Evolutionary conservation across 805 yeast species (phyloP).

Genomic region (Yarrowia osloensis): DNA sequence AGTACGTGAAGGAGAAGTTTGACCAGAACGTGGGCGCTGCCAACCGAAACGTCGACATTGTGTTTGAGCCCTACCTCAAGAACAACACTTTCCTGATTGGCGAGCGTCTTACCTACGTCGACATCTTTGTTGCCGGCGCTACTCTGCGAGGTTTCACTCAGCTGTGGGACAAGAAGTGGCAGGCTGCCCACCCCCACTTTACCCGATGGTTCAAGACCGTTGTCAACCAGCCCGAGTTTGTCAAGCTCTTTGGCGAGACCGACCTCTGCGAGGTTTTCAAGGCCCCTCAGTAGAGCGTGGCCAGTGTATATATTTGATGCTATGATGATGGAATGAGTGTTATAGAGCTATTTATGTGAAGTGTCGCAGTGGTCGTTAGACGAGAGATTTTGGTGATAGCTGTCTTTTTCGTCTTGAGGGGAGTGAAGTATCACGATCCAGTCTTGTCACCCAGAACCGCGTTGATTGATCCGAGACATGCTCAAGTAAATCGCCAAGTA

Average conservation of each 20-base stretch:
- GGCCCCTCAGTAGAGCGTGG: background rate
- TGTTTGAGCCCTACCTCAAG: slow-evolving; percentile 57
- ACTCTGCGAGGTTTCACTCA: slow-evolving; percentile 56
- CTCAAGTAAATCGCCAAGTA: too few relatives aligned
- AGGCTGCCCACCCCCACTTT: slow-evolving; percentile 59
- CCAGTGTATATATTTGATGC: background rate
- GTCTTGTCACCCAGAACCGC: too few relatives aligned
- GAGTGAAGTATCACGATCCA: too few relatives aligned
- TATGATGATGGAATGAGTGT: background rate
- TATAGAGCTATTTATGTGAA: too few relatives aligned
- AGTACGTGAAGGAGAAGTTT: slow-evolving; percentile 74
- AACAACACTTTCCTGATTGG: slow-evolving; percentile 70
- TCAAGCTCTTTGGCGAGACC: slow-evolving; percentile 50
- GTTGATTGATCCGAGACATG: too few relatives aligned
- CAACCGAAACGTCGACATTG: slow-evolving; percentile 47
- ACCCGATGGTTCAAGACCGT: slow-evolving; percentile 73
- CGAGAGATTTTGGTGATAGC: too few relatives aligned
- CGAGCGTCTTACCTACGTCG: slow-evolving; percentile 67
- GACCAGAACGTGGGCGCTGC: slow-evolving; percentile 45
- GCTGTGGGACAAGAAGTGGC: slow-evolving; percentile 68
- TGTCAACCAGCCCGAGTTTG: slow-evolving; percentile 49
- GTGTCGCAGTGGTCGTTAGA: too few relatives aligned
- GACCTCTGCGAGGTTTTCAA: slow-evolving; percentile 10
- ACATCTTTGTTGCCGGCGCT: slow-evolving; percentile 55
- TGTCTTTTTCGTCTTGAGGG: too few relatives aligned